Conservation (phyloP, 331 rosid species). For the Pyrus hybrid region DNA sequence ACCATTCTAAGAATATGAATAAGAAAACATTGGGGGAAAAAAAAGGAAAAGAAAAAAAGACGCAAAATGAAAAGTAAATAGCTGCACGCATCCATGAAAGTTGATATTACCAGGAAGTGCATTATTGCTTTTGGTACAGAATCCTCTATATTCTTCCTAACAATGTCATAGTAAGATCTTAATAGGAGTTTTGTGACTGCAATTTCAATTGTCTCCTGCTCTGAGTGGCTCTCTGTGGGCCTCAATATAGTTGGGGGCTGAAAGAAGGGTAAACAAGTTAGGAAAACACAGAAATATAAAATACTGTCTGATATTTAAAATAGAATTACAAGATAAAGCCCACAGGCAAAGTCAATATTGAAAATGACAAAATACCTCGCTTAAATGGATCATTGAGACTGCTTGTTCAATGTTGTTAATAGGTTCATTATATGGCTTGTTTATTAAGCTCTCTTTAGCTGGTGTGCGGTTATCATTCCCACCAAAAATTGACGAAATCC, state of each 20-base stretch:
- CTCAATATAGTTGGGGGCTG: conserved; percentile 84
- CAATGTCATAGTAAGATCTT: conserved; percentile 87
- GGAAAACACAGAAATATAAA: not conserved
- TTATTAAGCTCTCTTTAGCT: conserved; percentile 39
- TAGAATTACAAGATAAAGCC: not conserved
- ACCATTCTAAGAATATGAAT: not conserved
- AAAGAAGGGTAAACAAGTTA: conserved; percentile 10
- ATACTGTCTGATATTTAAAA: not conserved
- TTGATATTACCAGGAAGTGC: conserved; percentile 79
- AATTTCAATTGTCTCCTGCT: conserved; percentile 63
- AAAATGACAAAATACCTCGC: conserved; percentile 52
- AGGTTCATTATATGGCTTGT: conserved; percentile 48
- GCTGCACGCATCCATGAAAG: not conserved
- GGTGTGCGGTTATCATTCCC: conserved; percentile 50
- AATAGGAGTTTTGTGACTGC: conserved; percentile 66
- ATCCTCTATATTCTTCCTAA: conserved; percentile 81
- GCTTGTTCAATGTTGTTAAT: conserved; percentile 51
- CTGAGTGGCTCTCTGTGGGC: conserved; percentile 73
- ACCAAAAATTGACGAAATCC: conserved; percentile 77
- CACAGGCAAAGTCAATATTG: not conserved
- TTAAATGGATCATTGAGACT: conserved; percentile 56
- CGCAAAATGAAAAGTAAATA: not conserved
- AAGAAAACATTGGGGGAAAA: not conserved
- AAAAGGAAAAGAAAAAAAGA: not conserved
- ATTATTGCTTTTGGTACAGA: conserved; percentile 82